Base-by-base conservation (phyloP, 2,329 filamentous ascomycete species). In the Lasiodiplodia citricola region DNA sequence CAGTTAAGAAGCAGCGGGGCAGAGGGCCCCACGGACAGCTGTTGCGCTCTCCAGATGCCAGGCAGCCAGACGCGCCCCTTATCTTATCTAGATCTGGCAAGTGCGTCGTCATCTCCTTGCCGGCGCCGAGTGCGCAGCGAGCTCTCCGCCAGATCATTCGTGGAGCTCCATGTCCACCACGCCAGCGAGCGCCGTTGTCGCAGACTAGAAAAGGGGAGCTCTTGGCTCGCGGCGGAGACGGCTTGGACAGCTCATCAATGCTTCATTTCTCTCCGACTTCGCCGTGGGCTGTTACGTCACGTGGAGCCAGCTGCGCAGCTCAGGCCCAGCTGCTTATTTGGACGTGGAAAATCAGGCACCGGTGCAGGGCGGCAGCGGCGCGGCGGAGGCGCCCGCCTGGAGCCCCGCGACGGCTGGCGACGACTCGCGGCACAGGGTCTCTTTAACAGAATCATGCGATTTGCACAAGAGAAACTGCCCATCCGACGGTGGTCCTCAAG, bases 231-330 rank as follows among this genome's bases (percentile, higher is more conserved):
- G n/a, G 58, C 58, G 58, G 58, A 63, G 58, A 47, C 5, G 57
- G 37, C 41, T n/a, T 31, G 57, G 60, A 64, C 44, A 52, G 44
- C 35, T 38, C 60, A 52, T 52, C 60, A n/a, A 31, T 64, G 60
- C 28, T 64, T 64, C 60, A 23, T 50, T 25, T 51, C 44, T 64
- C 47, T 64, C 60, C 60, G 60, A 64, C 47, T 52, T 64, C 60
- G 60, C 60, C 47, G 60, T 44, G 44, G 6, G n/a, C 13, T 50
- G 44, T 52, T 64, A 52, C 60, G 60, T 64, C 60, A 64, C 60
- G 60, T 52, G 44, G 44, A 31, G 47, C 60, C 11, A 16, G 35
- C 18, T 18, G 6, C 23, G 38, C 38, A 47, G 38, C 38, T 35
- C 38, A 51, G 23, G 23, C 41, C 38, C 18, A n/a, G 57, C 57